Percentiles rank a stretch among this genome's conserved stretches.
Evolutionary conservation across 768 basidiomycete species (phyloP).

Genomic region (Pholiota conissans): DNA sequence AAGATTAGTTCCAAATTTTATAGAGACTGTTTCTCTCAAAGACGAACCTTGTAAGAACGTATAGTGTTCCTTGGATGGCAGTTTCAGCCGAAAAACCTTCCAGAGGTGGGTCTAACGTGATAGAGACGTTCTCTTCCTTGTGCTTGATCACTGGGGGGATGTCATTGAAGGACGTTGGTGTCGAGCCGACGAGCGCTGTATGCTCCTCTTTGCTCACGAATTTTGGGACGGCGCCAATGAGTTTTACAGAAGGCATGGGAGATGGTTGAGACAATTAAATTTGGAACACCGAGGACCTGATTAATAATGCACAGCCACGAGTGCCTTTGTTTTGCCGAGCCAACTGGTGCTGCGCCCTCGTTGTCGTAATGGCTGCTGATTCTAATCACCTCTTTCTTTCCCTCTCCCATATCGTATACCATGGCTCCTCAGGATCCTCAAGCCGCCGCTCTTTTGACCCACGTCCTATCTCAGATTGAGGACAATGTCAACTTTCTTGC

Average conservation of each 20-base stretch:
- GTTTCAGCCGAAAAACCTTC: conserved; percentile 57
- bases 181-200: conserved; percentile 64
- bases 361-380: background rate
- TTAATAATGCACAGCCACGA: conserved; percentile 5
- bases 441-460: conserved; percentile 52
- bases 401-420: conserved; percentile 8
- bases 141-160: conserved; percentile 84
- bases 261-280: background rate
- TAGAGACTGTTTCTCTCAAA: background rate
- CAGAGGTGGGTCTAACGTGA: conserved; percentile 69
- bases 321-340: background rate
- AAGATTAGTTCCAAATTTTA: conserved; percentile 1
- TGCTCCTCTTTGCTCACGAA: conserved; percentile 64
- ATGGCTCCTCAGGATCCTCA: conserved; percentile 36
- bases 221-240: conserved; percentile 35
- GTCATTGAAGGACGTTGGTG: conserved; percentile 80
- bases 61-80: conserved; percentile 64
- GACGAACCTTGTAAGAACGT: conserved; percentile 79
- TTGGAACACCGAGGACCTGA: conserved; percentile 2
- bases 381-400: background rate
- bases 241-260: conserved; percentile 38
- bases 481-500: conserved; percentile 58
- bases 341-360: background rate
- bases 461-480: conserved; percentile 57
- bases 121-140: conserved; percentile 68